Percentiles rank a stretch among this genome's conserved stretches.
phyloP scores from a whole-genome alignment of 148 eudicot species.

The Tetragonia tetragonoides region DNA sequence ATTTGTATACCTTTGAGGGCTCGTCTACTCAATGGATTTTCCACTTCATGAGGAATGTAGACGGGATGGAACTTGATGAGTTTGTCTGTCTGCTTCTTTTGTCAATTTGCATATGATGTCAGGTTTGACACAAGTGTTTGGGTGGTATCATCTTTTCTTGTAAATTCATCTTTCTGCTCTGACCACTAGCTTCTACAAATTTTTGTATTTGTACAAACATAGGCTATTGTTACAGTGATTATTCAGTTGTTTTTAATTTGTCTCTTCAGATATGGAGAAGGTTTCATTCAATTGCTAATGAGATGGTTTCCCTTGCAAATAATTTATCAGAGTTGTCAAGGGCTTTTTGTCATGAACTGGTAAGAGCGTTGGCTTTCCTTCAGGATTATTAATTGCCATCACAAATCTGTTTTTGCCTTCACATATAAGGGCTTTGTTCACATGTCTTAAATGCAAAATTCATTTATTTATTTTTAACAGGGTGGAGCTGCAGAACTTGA shows the following conservation, averaged over 20 bases:
- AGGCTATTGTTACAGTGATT: not conserved
- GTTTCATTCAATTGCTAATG: slow-evolving; percentile 64
- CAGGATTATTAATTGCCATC: not conserved
- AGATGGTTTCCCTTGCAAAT: slow-evolving; percentile 67
- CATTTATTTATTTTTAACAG: slow-evolving; percentile 13
- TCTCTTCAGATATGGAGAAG: slow-evolving; percentile 61
- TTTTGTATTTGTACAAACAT: no score
- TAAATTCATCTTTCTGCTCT: no score
- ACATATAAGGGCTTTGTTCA: not conserved
- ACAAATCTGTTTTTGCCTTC: not conserved
- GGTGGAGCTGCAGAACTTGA: slow-evolving; percentile 24
- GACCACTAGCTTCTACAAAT: no score
- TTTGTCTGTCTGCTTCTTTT: not conserved
- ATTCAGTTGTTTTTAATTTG: slow-evolving; percentile 5
- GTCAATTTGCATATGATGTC: no score
- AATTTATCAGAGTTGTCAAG: slow-evolving; percentile 59
- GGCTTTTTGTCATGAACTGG: slow-evolving; percentile 50
- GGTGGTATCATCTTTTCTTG: no score
- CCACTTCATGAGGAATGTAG: no score
- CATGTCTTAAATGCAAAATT: not conserved
- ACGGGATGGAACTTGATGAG: no score
- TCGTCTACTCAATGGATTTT: no score
- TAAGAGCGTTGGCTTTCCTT: slow-evolving; percentile 23
- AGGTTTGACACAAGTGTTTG: no score
- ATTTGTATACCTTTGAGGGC: no score